These are phyloP conservation scores for Solanum infundibuliforme DNA, from an alignment of 257 asterid species.

Conservation along the genomic window DNA sequence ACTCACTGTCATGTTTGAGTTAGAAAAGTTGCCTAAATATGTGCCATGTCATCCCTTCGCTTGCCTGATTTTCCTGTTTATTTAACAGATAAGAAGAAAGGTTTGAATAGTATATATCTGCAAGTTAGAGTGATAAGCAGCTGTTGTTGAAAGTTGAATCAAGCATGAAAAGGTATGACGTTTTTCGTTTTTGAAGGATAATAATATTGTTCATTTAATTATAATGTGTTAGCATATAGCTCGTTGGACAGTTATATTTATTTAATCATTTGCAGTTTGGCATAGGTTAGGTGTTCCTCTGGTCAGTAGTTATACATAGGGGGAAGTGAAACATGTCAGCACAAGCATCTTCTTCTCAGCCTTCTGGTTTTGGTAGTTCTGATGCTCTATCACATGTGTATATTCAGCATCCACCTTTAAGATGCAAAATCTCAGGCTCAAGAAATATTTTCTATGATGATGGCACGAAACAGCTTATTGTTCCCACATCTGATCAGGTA, in stretches of 20 bases:
- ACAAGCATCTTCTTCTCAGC: constrained; percentile 54
- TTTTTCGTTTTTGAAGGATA: neutral
- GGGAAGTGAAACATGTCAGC: constrained; percentile 38
- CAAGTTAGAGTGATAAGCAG: neutral
- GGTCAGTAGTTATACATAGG: constrained; percentile 3
- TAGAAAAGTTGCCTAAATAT: neutral
- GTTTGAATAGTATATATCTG: constrained; percentile 21
- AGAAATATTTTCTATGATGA: constrained; percentile 62
- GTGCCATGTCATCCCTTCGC: neutral
- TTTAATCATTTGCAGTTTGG: neutral
- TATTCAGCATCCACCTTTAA: constrained; percentile 73
- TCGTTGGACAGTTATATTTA: neutral
- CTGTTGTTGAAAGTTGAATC: neutral
- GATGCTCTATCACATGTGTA: constrained; percentile 80
- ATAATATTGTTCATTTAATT: neutral
- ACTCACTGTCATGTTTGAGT: neutral
- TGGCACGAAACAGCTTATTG: constrained; percentile 61
- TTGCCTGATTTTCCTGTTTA: constrained; percentile 2
- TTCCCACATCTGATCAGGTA: constrained; percentile 73
- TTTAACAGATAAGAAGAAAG: constrained; percentile 55
- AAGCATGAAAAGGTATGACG: constrained; percentile 2
- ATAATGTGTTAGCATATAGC: neutral
- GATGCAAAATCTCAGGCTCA: constrained; percentile 55
- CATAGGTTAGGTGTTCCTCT: neutral
- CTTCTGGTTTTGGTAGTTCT: constrained; percentile 55